phyloP scores from a whole-genome alignment of 179 eudicot species.

The Monotropa hypopitys region DNA sequence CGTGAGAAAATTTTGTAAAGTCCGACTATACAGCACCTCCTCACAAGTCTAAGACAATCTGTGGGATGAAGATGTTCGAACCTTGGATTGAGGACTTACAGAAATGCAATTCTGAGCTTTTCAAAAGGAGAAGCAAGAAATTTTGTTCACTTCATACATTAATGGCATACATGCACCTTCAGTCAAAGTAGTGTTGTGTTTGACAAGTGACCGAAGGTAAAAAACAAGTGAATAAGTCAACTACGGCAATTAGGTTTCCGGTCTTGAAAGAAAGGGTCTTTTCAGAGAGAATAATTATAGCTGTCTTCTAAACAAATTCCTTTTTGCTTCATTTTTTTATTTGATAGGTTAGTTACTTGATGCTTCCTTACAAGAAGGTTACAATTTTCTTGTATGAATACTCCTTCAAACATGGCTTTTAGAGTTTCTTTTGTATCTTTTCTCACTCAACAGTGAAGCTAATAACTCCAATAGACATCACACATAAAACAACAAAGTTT shows the following conservation, averaged over 20 bases:
- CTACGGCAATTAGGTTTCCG: neutral
- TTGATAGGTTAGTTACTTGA: neutral
- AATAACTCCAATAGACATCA: neutral
- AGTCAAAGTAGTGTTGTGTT: neutral
- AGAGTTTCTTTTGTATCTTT: neutral
- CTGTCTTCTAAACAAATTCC: neutral
- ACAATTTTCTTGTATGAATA: neutral
- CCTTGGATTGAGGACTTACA: neutral
- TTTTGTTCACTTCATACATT: neutral
- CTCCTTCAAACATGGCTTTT: conserved; percentile 1
- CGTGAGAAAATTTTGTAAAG: neutral
- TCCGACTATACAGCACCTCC: neutral
- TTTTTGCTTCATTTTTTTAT: neutral
- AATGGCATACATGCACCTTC: neutral
- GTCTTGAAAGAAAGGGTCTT: neutral
- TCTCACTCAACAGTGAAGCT: neutral
- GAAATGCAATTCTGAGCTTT: neutral
- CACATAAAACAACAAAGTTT: neutral
- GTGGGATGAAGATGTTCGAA: neutral
- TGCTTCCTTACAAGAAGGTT: neutral
- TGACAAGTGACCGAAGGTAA: neutral
- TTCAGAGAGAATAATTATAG: neutral
- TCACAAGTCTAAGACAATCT: neutral
- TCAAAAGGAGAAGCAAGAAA: neutral
- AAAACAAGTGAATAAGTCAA: neutral